These are phyloP conservation scores for Acrocalymma vagum DNA, from an alignment of 2,329 filamentous ascomycete species.

Conservation along the genomic window DNA sequence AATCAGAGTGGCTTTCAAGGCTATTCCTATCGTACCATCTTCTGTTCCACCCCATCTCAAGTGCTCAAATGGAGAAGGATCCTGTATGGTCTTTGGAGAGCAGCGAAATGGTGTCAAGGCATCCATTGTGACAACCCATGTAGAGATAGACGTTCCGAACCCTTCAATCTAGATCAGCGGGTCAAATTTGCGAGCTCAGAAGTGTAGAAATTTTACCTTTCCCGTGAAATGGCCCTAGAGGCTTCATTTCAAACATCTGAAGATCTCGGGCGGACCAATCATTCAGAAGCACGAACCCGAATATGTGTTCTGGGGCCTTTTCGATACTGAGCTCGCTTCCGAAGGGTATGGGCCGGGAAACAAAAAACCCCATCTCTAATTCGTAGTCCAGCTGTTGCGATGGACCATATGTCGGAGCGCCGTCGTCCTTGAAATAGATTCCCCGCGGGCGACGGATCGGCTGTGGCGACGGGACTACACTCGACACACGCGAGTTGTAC, in stretches of 20 bases:
- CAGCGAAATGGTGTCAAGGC: conserved; percentile 60
- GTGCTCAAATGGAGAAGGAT: conserved; percentile 34
- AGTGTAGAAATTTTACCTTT: no score
- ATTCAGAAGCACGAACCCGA: conserved; percentile 69
- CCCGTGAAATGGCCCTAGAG: conserved; percentile 67
- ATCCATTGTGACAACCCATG: conserved; percentile 69
- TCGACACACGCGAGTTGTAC: no score
- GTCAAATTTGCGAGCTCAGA: no score
- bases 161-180: no score
- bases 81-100: no score
- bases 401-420: conserved; percentile 53
- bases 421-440: conserved; percentile 36
- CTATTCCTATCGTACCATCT: no score
- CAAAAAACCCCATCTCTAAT: conserved; percentile 57
- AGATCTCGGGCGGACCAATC: conserved; percentile 72
- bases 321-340: conserved; percentile 50
- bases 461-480: no score
- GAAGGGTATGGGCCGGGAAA: conserved; percentile 51
- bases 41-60: no score
- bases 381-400: conserved; percentile 57
- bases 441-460: conserved; percentile 34
- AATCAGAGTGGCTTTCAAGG: no score
- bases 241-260: conserved; percentile 68
- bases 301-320: conserved; percentile 63
- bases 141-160: conserved; percentile 67